Evolutionary conservation across 306 rosid species (phyloP).

Genomic region (Calophaca sinica): DNA sequence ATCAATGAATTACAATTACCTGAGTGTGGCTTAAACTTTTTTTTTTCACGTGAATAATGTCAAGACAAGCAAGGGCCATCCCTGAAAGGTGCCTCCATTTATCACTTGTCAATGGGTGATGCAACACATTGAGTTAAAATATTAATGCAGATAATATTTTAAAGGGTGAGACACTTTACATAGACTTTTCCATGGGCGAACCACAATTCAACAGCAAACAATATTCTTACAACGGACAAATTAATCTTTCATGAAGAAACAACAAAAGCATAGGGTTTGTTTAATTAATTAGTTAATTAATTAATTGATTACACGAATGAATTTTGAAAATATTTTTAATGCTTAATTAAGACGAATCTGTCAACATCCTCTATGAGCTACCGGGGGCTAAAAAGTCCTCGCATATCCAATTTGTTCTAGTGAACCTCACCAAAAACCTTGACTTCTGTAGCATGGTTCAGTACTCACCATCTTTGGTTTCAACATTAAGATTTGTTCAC

Average conservation of each 20-base stretch:
- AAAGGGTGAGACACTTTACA: constrained; percentile 46
- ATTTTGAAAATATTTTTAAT: constrained; percentile 35
- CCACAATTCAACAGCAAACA: constrained; percentile 55
- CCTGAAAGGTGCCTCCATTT: constrained; percentile 45
- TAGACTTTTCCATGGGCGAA: constrained; percentile 51
- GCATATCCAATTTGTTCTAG: constrained; percentile 49
- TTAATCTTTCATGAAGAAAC: constrained; percentile 44
- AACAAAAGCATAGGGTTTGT: constrained; percentile 16
- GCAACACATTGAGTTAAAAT: constrained; percentile 55
- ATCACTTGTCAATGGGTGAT: constrained; percentile 57
- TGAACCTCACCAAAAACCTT: constrained; percentile 54
- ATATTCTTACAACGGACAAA: constrained; percentile 56
- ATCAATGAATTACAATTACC: no score
- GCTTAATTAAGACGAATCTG: constrained; percentile 43
- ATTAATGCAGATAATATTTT: constrained; percentile 43
- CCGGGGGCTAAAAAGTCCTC: constrained; percentile 58
- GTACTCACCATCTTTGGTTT: constrained; percentile 42
- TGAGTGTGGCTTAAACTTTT: not conserved
- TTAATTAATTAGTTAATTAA: not conserved
- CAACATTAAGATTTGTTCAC: constrained; percentile 48
- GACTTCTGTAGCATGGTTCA: constrained; percentile 50
- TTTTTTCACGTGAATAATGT: constrained; percentile 61
- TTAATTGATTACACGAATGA: constrained; percentile 32
- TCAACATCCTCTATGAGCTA: constrained; percentile 58
- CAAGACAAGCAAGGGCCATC: constrained; percentile 50